These are phyloP conservation scores for Rhexocercosporidium sp. DNA, from an alignment of 2,329 filamentous ascomycete species.

Conservation along the genomic window DNA sequence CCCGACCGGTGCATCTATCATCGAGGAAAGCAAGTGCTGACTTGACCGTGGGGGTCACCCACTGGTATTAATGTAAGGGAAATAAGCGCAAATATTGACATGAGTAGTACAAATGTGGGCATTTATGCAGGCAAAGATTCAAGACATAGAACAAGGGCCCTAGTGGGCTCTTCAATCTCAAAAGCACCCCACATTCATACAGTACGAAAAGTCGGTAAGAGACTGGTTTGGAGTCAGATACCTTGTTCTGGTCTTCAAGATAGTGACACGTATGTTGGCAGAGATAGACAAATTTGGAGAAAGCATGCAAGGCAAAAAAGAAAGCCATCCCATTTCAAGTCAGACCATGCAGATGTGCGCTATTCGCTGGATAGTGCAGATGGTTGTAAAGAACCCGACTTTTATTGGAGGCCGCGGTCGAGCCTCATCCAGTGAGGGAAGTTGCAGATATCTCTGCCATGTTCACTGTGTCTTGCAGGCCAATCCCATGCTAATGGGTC, in stretches of 20 bases:
- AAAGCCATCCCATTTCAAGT: background rate
- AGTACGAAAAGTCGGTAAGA: background rate
- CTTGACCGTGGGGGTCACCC: background rate
- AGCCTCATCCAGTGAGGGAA: background rate
- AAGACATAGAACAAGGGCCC: background rate
- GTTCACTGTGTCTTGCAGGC: background rate
- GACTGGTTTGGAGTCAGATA: background rate
- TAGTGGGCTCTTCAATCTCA: background rate
- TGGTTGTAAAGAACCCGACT: background rate
- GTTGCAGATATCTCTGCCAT: background rate
- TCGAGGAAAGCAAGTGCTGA: background rate
- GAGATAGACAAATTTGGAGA: background rate
- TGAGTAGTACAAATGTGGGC: background rate
- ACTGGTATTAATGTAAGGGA: background rate
- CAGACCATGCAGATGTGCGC: constrained; percentile 4
- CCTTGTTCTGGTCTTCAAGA: background rate
- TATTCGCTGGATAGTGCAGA: background rate
- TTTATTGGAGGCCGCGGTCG: background rate
- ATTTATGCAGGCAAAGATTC: background rate
- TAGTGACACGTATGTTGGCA: constrained; percentile 3
- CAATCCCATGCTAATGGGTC: constrained; percentile 13
- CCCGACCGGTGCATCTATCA: background rate
- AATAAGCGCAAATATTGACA: background rate
- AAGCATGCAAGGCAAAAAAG: background rate
- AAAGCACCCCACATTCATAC: background rate